Percentiles rank a stretch among this genome's conserved stretches.
phyloP scores from a whole-genome alignment of 2,329 filamentous ascomycete species.

The Domatiomyces globalis region DNA sequence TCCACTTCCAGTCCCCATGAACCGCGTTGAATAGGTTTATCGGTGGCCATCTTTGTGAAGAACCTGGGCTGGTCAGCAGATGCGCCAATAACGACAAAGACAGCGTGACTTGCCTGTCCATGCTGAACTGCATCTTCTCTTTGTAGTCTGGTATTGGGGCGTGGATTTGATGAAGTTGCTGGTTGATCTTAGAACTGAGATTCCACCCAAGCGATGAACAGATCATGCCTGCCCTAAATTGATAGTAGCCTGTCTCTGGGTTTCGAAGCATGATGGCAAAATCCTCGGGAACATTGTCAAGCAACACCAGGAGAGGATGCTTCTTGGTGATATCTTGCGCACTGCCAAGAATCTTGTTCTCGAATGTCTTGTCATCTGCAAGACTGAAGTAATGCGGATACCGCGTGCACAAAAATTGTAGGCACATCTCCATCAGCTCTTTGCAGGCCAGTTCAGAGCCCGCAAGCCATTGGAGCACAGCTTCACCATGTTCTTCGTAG shows the following conservation, averaged over 20 bases:
- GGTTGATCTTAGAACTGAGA: conserved; percentile 57
- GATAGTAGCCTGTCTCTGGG: conserved; percentile 56
- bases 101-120: conserved; percentile 53
- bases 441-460: conserved; percentile 68
- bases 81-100: not conserved
- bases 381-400: conserved; percentile 64
- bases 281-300: conserved; percentile 72
- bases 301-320: conserved; percentile 53
- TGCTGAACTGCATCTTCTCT: conserved; percentile 74
- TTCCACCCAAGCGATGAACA: conserved; percentile 75
- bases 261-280: conserved; percentile 65
- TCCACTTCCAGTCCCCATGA: conserved; percentile 73
- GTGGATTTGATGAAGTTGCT: conserved; percentile 58
- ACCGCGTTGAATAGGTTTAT: conserved; percentile 65
- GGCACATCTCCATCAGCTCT: conserved; percentile 72
- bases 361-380: conserved; percentile 41
- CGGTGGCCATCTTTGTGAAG: conserved; percentile 62
- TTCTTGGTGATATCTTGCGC: conserved; percentile 46
- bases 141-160: conserved; percentile 65
- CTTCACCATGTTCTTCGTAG: conserved; percentile 46
- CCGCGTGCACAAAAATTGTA: conserved; percentile 64
- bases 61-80: conserved; percentile 38
- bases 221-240: conserved; percentile 60
- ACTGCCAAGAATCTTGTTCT: conserved; percentile 54
- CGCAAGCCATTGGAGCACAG: conserved; percentile 54